Base-by-base conservation (phyloP, 2,329 filamentous ascomycete genomes). In the Aspergillus hortae region DNA sequence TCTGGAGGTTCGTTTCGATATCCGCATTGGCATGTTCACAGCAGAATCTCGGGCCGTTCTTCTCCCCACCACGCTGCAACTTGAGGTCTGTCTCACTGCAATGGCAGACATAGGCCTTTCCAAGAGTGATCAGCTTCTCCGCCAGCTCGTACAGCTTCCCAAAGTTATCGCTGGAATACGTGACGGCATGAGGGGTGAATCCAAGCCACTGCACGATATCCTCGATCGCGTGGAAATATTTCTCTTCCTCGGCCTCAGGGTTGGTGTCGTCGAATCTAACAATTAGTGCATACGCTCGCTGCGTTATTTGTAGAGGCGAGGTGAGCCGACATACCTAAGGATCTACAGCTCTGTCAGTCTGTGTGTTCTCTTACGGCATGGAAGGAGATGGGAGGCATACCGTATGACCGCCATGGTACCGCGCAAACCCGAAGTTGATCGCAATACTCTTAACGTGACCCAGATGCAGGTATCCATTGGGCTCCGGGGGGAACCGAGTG, bases 381-480 rank as follows among this genome's bases (percentile, higher is more conserved):
- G 6, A 11, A 17, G 2, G 35, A n/a, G 11, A n/a, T 38, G 12
- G 35, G 15, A 17, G 14, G 48, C 55, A n/a, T 48, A 53, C 55
- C 30, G 57, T 60, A 56, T 86, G 78, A 53, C 92, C 92, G 33
- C 87, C 88, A 67, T 95, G 89, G 66, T 86, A 85, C 65, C 83
- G 84, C 12, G 94, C 92, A 69, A 96, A 97, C 6, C 92, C 92
- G 74, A 97, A 97, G 74, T 97, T 96, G 71, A 97, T 85, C 0
- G 90, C 88, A 69, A 97, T 96, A 19, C 94, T 92, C 76, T 97
- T 97, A 59, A 88, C 89, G 68, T 97, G 94, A 17, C 92, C 92
- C 61, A 97, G 88, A 67, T 96, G 92, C 9, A 96, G 81, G 69
- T 88, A 96, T 49, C 92, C 94, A 70, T 97, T 97, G 44, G 94